These are phyloP conservation scores for Dictyostelium gargantuum DNA, from an alignment of 208 protist species.

Conservation along the genomic window DNA sequence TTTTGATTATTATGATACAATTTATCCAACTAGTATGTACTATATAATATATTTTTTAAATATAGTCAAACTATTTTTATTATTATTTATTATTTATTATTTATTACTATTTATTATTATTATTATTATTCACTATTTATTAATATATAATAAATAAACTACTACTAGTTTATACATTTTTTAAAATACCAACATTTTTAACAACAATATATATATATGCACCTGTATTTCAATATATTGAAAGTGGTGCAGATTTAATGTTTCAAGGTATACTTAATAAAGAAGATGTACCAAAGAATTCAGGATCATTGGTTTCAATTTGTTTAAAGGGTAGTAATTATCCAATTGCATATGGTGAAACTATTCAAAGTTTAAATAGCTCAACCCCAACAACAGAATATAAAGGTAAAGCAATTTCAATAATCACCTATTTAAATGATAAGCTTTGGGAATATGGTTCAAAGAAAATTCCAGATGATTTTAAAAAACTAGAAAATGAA, in stretches of 20 bases:
- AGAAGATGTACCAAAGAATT: background rate
- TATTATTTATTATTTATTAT: no score
- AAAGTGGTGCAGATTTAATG: constrained; percentile 42
- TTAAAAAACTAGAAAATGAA: background rate
- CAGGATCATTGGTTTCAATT: constrained; percentile 16
- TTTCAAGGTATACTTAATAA: constrained; percentile 8
- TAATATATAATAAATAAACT: no score
- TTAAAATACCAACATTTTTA: constrained; percentile 15
- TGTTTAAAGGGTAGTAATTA: background rate
- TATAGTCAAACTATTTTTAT: background rate
- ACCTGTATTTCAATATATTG: background rate
- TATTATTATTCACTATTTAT: background rate
- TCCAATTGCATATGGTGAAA: constrained; percentile 15
- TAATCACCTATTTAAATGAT: constrained; percentile 34
- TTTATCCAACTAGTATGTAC: constrained; percentile 20
- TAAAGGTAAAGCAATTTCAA: background rate
- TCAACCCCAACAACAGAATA: background rate
- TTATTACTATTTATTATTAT: background rate
- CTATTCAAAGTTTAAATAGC: background rate
- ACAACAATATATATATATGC: constrained; percentile 5
- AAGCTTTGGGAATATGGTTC: constrained; percentile 41
- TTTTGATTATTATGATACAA: constrained; percentile 14
- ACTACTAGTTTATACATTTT: constrained; percentile 47
- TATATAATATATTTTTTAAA: background rate
- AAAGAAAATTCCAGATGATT: constrained; percentile 15